Evolutionary conservation across 2,329 filamentous ascomycete species (phyloP).

Genomic region (Alternaria sp.): DNA sequence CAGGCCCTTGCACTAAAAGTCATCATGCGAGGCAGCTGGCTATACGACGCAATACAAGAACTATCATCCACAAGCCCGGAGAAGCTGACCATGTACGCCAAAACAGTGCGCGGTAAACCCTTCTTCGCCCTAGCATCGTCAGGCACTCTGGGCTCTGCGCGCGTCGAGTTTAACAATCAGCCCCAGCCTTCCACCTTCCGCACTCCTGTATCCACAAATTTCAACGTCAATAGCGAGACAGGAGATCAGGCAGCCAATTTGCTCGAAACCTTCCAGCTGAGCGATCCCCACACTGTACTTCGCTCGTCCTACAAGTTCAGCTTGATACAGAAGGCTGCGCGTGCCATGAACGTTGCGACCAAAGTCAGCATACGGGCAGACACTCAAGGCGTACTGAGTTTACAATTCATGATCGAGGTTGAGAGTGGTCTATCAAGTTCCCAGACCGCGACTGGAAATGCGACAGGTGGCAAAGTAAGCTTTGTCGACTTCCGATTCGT

Average conservation of each 20-base stretch:
- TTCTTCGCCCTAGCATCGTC: conserved; percentile 76
- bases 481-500: conserved; percentile 88
- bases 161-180: conserved; percentile 66
- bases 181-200: conserved; percentile 34
- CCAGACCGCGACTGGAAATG: conserved; percentile 52
- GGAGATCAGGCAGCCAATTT: conserved; percentile 50
- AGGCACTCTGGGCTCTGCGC: conserved; percentile 67
- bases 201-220: conserved; percentile 26
- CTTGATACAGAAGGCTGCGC: conserved; percentile 82
- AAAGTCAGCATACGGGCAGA: conserved; percentile 94
- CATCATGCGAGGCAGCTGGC: conserved; percentile 83
- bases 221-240: conserved; percentile 9
- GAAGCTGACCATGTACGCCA: conserved; percentile 68
- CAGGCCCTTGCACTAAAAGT: conserved; percentile 86
- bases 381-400: conserved; percentile 85
- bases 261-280: conserved; percentile 77
- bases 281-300: conserved; percentile 33
- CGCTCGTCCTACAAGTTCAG: conserved; percentile 83
- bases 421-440: conserved; percentile 56
- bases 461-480: conserved; percentile 57
- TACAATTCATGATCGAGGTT: conserved; percentile 96
- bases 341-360: conserved; percentile 91
- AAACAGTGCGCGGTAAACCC: conserved; percentile 59
- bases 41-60: conserved; percentile 77
- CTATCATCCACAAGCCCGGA: conserved; percentile 74